Evolutionary conservation across 2,329 filamentous ascomycete species (phyloP).

Genomic region (Beauveria medogensis): DNA sequence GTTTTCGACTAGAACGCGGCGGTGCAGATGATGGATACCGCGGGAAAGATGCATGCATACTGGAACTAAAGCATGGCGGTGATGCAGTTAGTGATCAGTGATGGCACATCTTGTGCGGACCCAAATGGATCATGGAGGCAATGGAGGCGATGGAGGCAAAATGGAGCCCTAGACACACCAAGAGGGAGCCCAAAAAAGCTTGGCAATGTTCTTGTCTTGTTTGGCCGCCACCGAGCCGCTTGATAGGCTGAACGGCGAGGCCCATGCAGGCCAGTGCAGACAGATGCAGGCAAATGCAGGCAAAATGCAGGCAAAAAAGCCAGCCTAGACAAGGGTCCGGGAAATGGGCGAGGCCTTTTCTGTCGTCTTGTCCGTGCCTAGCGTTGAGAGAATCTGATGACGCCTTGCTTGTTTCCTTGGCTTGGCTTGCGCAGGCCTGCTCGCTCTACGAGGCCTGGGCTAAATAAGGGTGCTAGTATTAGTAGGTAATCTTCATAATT

Average conservation of each 20-base stretch:
- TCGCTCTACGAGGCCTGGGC: no score
- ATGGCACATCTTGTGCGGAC: no score
- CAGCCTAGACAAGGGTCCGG: conserved; percentile 7
- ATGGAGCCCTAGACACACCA: neutral
- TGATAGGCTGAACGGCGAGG: neutral
- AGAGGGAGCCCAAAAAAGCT: conserved; percentile 8
- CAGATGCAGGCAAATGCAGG: neutral
- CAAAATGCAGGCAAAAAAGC: neutral
- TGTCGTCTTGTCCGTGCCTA: conserved; percentile 5
- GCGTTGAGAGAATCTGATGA: neutral
- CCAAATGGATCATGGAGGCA: neutral
- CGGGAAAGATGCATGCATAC: no score
- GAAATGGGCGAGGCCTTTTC: conserved; percentile 11
- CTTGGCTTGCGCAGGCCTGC: neutral
- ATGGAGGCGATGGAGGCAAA: neutral
- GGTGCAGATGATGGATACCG: no score
- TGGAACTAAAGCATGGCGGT: no score
- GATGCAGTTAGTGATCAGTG: no score
- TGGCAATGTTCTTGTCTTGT: conserved; percentile 9
- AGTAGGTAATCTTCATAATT: no score
- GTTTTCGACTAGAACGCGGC: no score
- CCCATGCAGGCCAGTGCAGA: neutral
- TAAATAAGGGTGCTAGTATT: no score
- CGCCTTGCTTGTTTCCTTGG: neutral
- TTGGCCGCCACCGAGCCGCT: neutral